Conservation (phyloP, 352 stramenopile species). For the Pythium rhizo-oryzae region DNA sequence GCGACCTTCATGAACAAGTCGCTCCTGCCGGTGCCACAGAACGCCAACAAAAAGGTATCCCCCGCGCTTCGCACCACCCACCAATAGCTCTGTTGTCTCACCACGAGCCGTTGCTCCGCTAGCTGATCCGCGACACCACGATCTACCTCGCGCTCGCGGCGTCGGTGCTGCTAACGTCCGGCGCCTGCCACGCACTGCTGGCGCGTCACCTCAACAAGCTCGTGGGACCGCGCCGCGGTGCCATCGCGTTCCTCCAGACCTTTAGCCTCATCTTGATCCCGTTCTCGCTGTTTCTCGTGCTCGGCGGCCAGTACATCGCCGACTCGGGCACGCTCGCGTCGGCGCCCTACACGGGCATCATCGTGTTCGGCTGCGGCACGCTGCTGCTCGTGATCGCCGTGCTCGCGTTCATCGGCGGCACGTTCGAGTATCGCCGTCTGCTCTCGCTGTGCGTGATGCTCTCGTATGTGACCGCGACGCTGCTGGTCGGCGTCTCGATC, state of each 20-base stretch:
- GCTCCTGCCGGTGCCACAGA: constrained; percentile 34
- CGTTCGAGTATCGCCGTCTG: constrained; percentile 79
- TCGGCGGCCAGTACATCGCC: constrained; percentile 76
- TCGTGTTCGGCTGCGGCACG: constrained; percentile 58
- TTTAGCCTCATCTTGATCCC: constrained; percentile 71
- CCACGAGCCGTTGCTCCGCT: not conserved
- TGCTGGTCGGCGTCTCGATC: constrained; percentile 56
- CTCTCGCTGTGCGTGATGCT: constrained; percentile 71
- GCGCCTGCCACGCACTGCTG: constrained; percentile 41
- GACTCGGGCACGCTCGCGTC: constrained; percentile 64
- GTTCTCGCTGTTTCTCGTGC: constrained; percentile 67
- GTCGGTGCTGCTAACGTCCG: constrained; percentile 40
- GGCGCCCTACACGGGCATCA: constrained; percentile 71
- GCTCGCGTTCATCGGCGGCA: constrained; percentile 67
- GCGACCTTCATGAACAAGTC: constrained; percentile 57
- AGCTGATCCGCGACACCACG: constrained; percentile 47
- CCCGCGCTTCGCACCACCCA: not conserved
- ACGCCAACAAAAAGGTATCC: constrained; percentile 44
- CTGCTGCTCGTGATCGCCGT: constrained; percentile 60
- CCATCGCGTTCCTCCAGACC: constrained; percentile 68
- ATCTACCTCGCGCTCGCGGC: constrained; percentile 41
- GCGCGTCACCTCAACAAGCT: constrained; percentile 47
- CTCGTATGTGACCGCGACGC: constrained; percentile 50
- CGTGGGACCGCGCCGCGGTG: constrained; percentile 54
- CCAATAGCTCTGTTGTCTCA: not conserved